Percentiles rank a stretch among this genome's conserved stretches.
Evolutionary conservation across 768 basidiomycete genomes (phyloP).

Genomic region (Pleurotus tuoliensis): DNA sequence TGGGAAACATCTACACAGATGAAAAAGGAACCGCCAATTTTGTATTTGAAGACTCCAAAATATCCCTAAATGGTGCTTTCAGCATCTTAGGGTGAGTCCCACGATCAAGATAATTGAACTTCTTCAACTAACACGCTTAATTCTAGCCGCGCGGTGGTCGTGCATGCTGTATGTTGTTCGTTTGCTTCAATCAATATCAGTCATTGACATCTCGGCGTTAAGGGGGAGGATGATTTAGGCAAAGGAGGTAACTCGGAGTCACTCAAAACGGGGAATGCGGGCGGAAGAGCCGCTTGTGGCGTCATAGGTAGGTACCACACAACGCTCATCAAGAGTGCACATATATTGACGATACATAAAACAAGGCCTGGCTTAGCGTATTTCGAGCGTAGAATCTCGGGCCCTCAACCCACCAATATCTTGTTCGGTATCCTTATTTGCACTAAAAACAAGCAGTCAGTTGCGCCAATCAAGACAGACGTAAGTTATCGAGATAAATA

Average conservation of each 20-base stretch:
- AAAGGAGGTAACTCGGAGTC: slow-evolving; percentile 63
- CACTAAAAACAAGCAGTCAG: slow-evolving; percentile 13
- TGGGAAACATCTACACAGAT: slow-evolving; percentile 72
- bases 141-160: slow-evolving; percentile 62
- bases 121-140: no score
- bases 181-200: slow-evolving; percentile 8
- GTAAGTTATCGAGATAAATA: slow-evolving; percentile 11
- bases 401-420: background rate
- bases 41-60: slow-evolving; percentile 51
- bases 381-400: background rate
- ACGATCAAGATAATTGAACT: no score
- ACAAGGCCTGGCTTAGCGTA: slow-evolving; percentile 9
- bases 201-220: slow-evolving; percentile 3
- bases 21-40: slow-evolving; percentile 52
- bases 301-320: slow-evolving; percentile 53
- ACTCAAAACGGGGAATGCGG: slow-evolving; percentile 76
- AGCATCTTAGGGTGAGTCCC: slow-evolving; percentile 65
- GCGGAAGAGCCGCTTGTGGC: slow-evolving; percentile 75
- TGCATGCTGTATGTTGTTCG: slow-evolving; percentile 54
- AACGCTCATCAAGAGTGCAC: no score
- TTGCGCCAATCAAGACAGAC: background rate
- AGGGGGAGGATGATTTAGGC: slow-evolving; percentile 83
- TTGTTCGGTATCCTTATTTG: slow-evolving; percentile 11
- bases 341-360: slow-evolving; percentile 1
- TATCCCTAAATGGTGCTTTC: slow-evolving; percentile 64